Conservation (phyloP, 371 early-diverging fungal genomes). For the Aphelidium insulamus region DNA sequence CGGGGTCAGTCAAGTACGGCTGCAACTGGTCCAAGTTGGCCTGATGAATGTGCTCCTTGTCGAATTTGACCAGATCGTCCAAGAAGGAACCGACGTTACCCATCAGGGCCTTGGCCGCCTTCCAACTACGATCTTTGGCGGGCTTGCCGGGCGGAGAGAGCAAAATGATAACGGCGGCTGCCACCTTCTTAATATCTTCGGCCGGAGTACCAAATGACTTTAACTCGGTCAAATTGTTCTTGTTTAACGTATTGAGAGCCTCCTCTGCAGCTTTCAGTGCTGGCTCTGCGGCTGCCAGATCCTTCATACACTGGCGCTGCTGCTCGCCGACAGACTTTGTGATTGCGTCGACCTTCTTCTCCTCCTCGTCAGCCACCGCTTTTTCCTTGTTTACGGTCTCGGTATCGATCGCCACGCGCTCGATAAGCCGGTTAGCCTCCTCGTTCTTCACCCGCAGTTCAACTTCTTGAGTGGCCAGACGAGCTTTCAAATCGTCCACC, state of each 20-base stretch:
- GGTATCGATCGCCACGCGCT: constrained; percentile 29
- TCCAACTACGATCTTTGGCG: constrained; percentile 34
- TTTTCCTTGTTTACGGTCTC: constrained; percentile 40
- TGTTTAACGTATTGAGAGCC: constrained; percentile 33
- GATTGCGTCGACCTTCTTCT: constrained; percentile 25
- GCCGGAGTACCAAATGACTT: constrained; percentile 38
- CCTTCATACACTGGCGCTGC: constrained; percentile 20
- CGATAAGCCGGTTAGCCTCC: constrained; percentile 28
- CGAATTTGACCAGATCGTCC: constrained; percentile 25
- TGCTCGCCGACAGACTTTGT: constrained; percentile 32
- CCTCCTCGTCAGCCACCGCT: constrained; percentile 36
- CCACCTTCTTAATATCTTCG: constrained; percentile 23
- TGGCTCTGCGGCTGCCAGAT: constrained; percentile 32
- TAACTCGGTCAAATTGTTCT: constrained; percentile 36
- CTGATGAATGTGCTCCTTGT: constrained; percentile 29
- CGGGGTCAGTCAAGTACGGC: constrained; percentile 28
- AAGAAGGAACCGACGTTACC: constrained; percentile 38
- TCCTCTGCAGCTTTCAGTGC: constrained; percentile 27
- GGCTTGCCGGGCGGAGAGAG: constrained; percentile 32
- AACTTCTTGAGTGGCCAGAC: constrained; percentile 32
- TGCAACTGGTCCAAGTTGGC: constrained; percentile 27
- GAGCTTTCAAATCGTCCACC: constrained; percentile 33
- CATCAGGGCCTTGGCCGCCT: constrained; percentile 36
- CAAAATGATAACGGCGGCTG: constrained; percentile 31
- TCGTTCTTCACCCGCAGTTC: constrained; percentile 34